Percentiles rank a stretch among this genome's conserved stretches.
Evolutionary conservation across 208 protist genomes (phyloP).

Genomic region (Trypanosoma theileri): DNA sequence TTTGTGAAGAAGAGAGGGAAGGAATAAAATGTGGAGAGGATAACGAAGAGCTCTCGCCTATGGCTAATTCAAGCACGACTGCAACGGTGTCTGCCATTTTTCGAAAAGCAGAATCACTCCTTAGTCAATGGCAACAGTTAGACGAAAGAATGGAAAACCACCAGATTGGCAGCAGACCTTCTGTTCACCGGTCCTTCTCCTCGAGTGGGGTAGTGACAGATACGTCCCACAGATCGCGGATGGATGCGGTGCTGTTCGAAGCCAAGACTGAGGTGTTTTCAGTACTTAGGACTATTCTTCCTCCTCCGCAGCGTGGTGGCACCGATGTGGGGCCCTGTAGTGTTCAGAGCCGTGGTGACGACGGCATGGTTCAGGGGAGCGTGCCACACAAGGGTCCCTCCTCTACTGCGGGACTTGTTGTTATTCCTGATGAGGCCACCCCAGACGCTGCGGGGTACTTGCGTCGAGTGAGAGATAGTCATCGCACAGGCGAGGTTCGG

Average conservation of each 20-base stretch:
- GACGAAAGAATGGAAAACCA: neutral
- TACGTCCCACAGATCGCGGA: neutral
- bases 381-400: too few species aligned
- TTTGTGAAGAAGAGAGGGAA: too few species aligned
- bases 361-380: too few species aligned
- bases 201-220: neutral
- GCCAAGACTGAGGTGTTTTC: conserved; percentile 22
- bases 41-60: neutral
- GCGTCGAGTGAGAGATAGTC: neutral
- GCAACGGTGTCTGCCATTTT: neutral
- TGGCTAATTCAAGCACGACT: too few species aligned
- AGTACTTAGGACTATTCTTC: conserved; percentile 16
- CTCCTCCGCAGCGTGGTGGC: neutral
- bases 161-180: neutral
- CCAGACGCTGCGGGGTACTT: conserved; percentile 4
- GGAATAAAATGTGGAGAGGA: too few species aligned
- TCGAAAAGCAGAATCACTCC: conserved; percentile 3
- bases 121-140: neutral
- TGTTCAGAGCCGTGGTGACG: neutral
- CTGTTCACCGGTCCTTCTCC: neutral
- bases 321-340: neutral
- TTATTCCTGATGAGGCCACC: conserved; percentile 22
- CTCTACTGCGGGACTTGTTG: neutral
- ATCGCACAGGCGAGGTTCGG: neutral
- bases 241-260: neutral